Evolutionary conservation across 2,329 filamentous ascomycete genomes (phyloP), one percentile per base, ranked within the genome.

Genomic region (Curvularia spicifera): DNA sequence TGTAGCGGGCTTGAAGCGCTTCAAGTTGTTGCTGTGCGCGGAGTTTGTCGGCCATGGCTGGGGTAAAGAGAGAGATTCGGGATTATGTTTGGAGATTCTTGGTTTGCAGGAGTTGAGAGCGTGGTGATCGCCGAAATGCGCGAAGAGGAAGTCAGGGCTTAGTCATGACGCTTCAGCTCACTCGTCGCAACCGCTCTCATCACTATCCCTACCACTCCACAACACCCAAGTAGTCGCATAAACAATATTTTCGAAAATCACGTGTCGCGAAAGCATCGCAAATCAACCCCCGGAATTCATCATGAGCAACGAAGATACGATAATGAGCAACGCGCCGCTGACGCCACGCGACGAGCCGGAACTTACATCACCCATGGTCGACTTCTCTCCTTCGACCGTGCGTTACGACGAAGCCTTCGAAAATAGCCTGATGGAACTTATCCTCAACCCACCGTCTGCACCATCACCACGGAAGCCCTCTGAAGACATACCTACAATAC

Each of bases 11-110:
- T 80, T 99, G 95, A 18, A 98, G 90, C 65, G 93, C 89, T 80
- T 99, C 95, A 75, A 99, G 93, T 78, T 99, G 95, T 80, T 99
- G 95, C 71, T 97, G 91, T 9, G 92, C 95, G 76, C 95, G 93
- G 66, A 99, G 90, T 81, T 99, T 99, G 82, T 99, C 95, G 79
- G 95, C 95, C 95, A 78, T 78, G 53, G 48, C 63, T 54, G 56
- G 35, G 47, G 33, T 35, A 28, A 40, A 42, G 26, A 24, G 29
- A 22, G 29, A 22, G 47, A 13, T 12, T 40, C 45, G 18, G 18
- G 15, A 31, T n/a, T 24, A 12, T n/a, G 40, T 48, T 44, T 37
- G 53, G 48, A 31, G 28, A 20, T 43, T 22, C 10, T 18, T 35
- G 43, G n/a, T 45, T 42, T 10, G 53, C 24, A 48, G 53, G 47